These are phyloP conservation scores for Scheffersomyces segobiensis DNA, from an alignment of 1,139 yeast species.

Conservation along the genomic window DNA sequence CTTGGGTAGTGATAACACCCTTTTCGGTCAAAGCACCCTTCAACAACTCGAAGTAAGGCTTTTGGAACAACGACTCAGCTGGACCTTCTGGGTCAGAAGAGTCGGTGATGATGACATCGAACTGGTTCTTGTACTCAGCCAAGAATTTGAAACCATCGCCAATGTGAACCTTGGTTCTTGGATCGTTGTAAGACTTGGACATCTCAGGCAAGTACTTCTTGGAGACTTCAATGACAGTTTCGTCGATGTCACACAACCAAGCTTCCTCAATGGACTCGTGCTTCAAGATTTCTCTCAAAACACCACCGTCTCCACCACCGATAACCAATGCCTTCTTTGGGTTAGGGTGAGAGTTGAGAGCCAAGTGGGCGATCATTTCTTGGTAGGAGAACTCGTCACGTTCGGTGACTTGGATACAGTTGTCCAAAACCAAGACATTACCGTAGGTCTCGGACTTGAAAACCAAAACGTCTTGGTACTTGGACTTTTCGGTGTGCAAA, in stretches of 20 bases:
- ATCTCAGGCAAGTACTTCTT: constrained; percentile 83
- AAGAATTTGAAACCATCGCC: constrained; percentile 93
- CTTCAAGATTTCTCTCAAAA: constrained; percentile 86
- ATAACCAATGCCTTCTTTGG: constrained; percentile 88
- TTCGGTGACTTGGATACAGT: constrained; percentile 90
- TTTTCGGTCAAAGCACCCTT: constrained; percentile 77
- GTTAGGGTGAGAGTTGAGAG: constrained; percentile 84
- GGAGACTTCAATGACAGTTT: constrained; percentile 79
- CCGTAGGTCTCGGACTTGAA: constrained; percentile 89
- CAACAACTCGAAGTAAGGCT: constrained; percentile 79
- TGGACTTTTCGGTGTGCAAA: constrained; percentile 75
- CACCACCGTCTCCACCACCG: constrained; percentile 99
- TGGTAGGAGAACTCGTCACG: constrained; percentile 94
- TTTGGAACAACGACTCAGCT: constrained; percentile 85
- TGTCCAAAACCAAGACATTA: constrained; percentile 86
- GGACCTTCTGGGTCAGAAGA: constrained; percentile 98
- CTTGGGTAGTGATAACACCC: constrained; percentile 91
- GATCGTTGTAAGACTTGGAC: constrained; percentile 77
- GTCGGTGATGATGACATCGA: constrained; percentile 90
- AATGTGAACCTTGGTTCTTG: constrained; percentile 78
- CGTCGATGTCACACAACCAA: constrained; percentile 89
- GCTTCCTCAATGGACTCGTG: constrained; percentile 83
- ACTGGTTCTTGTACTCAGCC: constrained; percentile 65
- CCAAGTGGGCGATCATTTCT: constrained; percentile 92
- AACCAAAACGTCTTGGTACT: constrained; percentile 78